Base-by-base conservation (phyloP, 768 basidiomycete genomes). In the Cubamyces lactineus region DNA sequence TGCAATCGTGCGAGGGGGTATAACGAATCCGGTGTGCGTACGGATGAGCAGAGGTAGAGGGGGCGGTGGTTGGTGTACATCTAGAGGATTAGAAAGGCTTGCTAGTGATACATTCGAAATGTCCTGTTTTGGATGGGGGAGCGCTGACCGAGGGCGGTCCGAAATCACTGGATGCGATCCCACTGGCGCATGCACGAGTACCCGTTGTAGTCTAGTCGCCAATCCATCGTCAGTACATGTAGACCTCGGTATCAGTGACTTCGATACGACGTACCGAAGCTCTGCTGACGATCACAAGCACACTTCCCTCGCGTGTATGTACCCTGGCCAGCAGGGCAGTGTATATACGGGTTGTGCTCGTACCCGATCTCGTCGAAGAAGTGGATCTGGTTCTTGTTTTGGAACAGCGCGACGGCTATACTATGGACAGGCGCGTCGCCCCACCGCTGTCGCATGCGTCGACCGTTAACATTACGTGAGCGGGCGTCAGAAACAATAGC, bases 301-400 rank as follows among this genome's bases (percentile, higher is more conserved):
- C 84, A 85, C 56, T 76, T 77, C 16, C 78, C 78, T 39, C 73
- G 66, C 34, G 71, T 63, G 74, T 82, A 84, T 21, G 69, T 57
- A 21, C 67, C 69, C 2, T 70, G 61, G 24, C 70, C 73, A 54
- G 69, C 65, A 3, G 78, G 78, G 69, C 86, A 83, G 69, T 85
- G 84, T 61, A 78, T 82, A 73, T 81, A 85, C 9, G 80, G 82
- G 53, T 79, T 76, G 68, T 86, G 84, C 61, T 78, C 73, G 69
- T 79, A 81, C n/a, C 89, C 89, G 45, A 92, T 90, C 68, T 89
- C 86, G 55, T 84, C 77, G 73, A 90, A 91, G 77, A 87, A 91
- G 69, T 90, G 87, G 34, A 91, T 81, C 72, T 86, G 81, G 61
- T 84, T 79, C 64, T 81, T 82, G 49, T 71, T 73, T 28, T 77